Evolutionary conservation across 1,139 yeast genomes (phyloP), one percentile per base, ranked within the genome.

Genomic region (Wickerhamiella pararugosa): DNA sequence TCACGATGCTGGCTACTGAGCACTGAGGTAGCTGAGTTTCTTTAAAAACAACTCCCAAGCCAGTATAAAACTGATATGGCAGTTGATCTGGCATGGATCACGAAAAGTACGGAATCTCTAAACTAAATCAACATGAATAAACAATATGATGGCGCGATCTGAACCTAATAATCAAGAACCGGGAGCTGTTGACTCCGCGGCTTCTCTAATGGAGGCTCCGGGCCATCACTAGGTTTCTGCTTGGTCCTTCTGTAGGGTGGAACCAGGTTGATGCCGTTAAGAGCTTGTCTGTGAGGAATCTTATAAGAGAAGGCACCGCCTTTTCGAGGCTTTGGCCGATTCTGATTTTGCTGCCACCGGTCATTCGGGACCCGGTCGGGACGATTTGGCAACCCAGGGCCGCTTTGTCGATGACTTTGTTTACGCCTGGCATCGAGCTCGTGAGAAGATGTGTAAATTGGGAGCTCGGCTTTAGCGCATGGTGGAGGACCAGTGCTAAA

Each of bases 361-460:
- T 27, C 8, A 6, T 33, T 21, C 2, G 27, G 8, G 5, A 9
- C 8, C 6, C 27, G 10, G 8, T 15, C 29, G 9, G 42, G 30
- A 7, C 44, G 39, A 15, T 30, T 28, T 7, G 44, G 44, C 25
- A 39, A 31, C 6, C 34, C 36, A 15, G 33, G 26, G 27, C 44
- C 41, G 11, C 31, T 29, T n/a, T 29, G 33, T 28, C 30, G 44
- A 29, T 62, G 65, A 51, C 67, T 67, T 51, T 73, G 75, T 53
- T 70, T 77, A 50, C 75, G 66, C 47, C 80, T 77, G 43, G 76
- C 75, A 55, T 82, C 94, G 34, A 84, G 74, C 58, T 90, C 97
- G 58, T 90, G 97, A 49, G 93, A 76, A 50, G 87, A 94, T 48
- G 80, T 86, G 52, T 79, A 81, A 37, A 61, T 62, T 0, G 93